Percentiles rank a stretch among this genome's conserved stretches.
Conservation (phyloP, 164 flowering plant species). For the Kingdonia uniflora region DNA sequence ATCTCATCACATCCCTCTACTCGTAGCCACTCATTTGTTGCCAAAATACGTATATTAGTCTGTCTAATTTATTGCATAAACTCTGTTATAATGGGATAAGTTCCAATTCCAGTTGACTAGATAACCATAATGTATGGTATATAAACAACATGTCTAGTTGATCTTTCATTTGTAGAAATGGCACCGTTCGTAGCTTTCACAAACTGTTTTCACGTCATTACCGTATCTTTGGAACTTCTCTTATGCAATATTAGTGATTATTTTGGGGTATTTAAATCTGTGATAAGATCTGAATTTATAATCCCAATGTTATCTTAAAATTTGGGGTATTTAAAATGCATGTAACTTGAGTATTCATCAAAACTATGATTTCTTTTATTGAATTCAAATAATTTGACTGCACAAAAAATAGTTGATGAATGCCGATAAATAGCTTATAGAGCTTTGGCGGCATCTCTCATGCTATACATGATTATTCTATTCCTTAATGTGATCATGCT, state of each 20-base stretch:
- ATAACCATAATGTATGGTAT: conserved; percentile 90
- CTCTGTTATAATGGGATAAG: conserved; percentile 70
- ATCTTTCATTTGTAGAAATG: conserved; percentile 51
- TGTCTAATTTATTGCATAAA: conserved; percentile 84
- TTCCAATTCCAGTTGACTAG: conserved; percentile 96
- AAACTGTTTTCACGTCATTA: conserved; percentile 71
- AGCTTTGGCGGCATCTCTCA: too few species aligned
- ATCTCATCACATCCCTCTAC: conserved; percentile 58
- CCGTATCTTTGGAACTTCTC: conserved; percentile 81
- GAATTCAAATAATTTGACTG: too few species aligned
- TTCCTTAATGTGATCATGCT: too few species aligned
- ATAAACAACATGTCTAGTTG: conserved; percentile 35
- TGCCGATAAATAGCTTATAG: too few species aligned
- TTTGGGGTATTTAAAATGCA: too few species aligned
- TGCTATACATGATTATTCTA: too few species aligned
- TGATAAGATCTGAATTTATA: too few species aligned
- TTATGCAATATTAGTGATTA: conserved; percentile 79
- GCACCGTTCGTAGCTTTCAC: conserved; percentile 59
- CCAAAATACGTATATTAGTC: conserved; percentile 69
- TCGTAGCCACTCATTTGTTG: conserved; percentile 96
- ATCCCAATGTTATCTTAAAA: too few species aligned
- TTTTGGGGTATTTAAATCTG: too few species aligned
- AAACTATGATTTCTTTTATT: too few species aligned
- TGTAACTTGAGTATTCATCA: too few species aligned
- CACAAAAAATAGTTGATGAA: too few species aligned